Evolutionary conservation across 192 early-diverging fungal genomes (phyloP).

Genomic region (Blastocladiella britannica): DNA sequence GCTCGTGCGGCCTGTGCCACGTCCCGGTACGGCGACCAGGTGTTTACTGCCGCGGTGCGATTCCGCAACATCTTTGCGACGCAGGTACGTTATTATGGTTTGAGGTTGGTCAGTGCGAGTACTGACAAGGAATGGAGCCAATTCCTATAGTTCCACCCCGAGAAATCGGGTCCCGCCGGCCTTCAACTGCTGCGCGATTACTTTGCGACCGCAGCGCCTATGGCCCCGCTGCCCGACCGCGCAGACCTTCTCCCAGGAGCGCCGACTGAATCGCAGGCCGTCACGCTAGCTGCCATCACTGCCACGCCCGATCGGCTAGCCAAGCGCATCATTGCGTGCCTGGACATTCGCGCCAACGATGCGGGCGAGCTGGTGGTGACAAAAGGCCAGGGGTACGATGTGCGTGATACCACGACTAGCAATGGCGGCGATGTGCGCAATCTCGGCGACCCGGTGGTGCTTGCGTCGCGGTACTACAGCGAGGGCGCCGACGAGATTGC

Average conservation of each 20-base stretch:
- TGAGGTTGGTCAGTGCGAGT: no score
- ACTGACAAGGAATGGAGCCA: no score
- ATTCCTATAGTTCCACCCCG: slow-evolving; percentile 99
- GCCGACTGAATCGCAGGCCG: neutral
- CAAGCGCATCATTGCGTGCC: slow-evolving; percentile 84
- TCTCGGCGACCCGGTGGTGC: slow-evolving; percentile 88
- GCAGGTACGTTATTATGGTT: no score
- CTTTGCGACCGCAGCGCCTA: slow-evolving; percentile 26
- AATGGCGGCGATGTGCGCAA: slow-evolving; percentile 62
- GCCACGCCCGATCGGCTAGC: slow-evolving; percentile 37
- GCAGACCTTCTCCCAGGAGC: neutral
- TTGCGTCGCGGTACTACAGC: slow-evolving; percentile 74
- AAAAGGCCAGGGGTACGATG: slow-evolving; percentile 99
- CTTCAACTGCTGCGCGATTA: slow-evolving; percentile 61
- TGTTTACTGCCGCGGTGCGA: slow-evolving; percentile 63
- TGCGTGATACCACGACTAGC: slow-evolving; percentile 42
- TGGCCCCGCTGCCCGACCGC: slow-evolving; percentile 3
- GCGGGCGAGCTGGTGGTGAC: slow-evolving; percentile 94
- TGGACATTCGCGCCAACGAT: slow-evolving; percentile 95
- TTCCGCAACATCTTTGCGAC: slow-evolving; percentile 80
- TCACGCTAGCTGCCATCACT: slow-evolving; percentile 1
- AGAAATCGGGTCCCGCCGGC: slow-evolving; percentile 86
- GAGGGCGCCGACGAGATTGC: slow-evolving; percentile 97
- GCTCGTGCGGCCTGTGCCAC: slow-evolving; percentile 56
- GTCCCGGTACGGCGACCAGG: slow-evolving; percentile 74